Conservation (phyloP, 2,329 filamentous ascomycete species). For the Fusarium avenaceum region DNA sequence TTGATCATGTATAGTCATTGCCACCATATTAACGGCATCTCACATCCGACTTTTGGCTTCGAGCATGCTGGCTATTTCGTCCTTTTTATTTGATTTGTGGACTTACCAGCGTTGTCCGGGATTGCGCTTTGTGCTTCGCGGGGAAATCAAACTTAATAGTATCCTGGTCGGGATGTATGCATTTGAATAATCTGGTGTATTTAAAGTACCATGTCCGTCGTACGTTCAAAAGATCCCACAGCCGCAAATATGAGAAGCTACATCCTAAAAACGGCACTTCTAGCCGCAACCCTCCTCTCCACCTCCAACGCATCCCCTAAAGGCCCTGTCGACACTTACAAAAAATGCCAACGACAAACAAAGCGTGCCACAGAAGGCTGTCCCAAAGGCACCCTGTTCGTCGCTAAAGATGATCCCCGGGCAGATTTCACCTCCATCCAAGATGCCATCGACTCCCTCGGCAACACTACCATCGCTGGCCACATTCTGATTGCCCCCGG, state of each 20-base stretch:
- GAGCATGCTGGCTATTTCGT: neutral
- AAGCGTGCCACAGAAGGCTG: slow-evolving; percentile 52
- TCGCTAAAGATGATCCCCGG: slow-evolving; percentile 53
- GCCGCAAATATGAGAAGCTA: slow-evolving; percentile 11
- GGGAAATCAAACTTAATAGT: neutral
- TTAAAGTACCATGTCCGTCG: neutral
- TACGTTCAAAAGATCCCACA: neutral
- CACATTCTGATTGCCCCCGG: slow-evolving; percentile 71
- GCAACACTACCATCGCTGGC: slow-evolving; percentile 46
- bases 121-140: neutral
- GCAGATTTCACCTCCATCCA: slow-evolving; percentile 58
- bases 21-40: slow-evolving; percentile 16
- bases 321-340: slow-evolving; percentile 38
- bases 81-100: slow-evolving; percentile 22
- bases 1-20: neutral
- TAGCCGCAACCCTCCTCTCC: slow-evolving; percentile 4
- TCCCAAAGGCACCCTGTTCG: slow-evolving; percentile 58
- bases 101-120: neutral
- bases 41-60: slow-evolving; percentile 4
- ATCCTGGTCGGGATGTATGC: neutral
- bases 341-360: slow-evolving; percentile 37
- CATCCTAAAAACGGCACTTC: slow-evolving; percentile 7
- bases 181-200: neutral
- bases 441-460: slow-evolving; percentile 57
- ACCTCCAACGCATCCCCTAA: slow-evolving; percentile 1